Conservation (phyloP, 2,329 filamentous ascomycete genomes). For the Trichoderma afroharzianum region DNA sequence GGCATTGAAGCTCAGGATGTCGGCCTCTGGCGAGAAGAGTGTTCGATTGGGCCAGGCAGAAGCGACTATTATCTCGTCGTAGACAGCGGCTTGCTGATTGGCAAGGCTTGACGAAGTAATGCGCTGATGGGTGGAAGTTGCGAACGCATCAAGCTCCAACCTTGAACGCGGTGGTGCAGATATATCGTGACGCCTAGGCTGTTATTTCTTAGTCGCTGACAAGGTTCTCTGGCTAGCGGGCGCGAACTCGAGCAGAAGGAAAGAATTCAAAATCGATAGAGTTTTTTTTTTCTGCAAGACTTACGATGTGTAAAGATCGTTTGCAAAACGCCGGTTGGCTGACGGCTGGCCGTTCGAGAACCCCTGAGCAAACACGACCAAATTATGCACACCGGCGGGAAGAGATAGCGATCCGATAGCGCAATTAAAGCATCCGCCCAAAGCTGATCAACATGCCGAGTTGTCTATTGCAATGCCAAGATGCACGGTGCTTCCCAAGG, state of each 20-base stretch:
- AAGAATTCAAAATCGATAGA: not conserved
- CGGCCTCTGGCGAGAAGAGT: not conserved
- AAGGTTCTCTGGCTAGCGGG: not conserved
- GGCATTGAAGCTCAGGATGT: slow-evolving; percentile 60
- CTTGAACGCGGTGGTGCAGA: slow-evolving; percentile 16
- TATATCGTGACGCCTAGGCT: slow-evolving; percentile 22
- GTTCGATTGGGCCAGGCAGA: slow-evolving; percentile 15
- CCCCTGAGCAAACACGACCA: slow-evolving; percentile 31
- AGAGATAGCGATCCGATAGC: slow-evolving; percentile 17
- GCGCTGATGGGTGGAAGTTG: slow-evolving; percentile 19
- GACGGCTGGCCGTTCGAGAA: slow-evolving; percentile 19
- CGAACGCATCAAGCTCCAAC: slow-evolving; percentile 30
- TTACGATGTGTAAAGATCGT: slow-evolving; percentile 5
- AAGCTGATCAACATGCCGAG: not conserved
- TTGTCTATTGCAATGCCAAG: not conserved
- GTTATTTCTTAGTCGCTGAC: not conserved
- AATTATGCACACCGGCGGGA: slow-evolving; percentile 10
- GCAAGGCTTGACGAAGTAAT: slow-evolving; percentile 18
- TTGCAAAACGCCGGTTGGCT: slow-evolving; percentile 12
- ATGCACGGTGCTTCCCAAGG: not conserved
- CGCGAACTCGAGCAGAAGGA: not conserved
- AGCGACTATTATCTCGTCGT: not conserved
- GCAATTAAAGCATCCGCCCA: slow-evolving; percentile 13
- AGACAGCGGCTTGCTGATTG: slow-evolving; percentile 14
- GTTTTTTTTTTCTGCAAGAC: not conserved